Base-by-base conservation (phyloP, 2,329 filamentous ascomycete species). In the Fusarium poae region DNA sequence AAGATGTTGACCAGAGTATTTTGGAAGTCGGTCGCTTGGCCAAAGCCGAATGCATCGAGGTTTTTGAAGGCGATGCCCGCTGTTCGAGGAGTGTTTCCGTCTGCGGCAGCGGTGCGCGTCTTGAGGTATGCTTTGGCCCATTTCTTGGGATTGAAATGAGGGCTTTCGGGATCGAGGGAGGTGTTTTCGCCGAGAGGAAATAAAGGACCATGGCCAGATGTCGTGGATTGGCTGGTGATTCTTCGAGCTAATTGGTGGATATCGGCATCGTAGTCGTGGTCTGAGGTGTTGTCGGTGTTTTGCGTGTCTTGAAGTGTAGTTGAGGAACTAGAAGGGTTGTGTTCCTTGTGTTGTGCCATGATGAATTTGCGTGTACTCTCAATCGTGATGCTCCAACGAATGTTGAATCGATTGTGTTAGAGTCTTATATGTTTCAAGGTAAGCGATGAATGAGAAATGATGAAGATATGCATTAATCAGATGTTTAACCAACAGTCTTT, bases 1-100 rank as follows among this genome's bases (percentile, higher is more conserved):
- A 83, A 84, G 42, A 88, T 78, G 67, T 89, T 89, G 46, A 78
- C 79, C 30, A 90, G 84, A 55, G 88, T 84, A 79, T 88, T 88
- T 72, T 92, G 90, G 75, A 89, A 92, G 76, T 92, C 89, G 0
- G 89, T 90, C 0, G 85, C 82, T 37, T 84, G 84, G 16, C 89
- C 89, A 71, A 85, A 91, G 12, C 89, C 89, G 70, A 87, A 87
- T 2, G 90, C 87, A 65, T 85, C 89, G 45, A 92, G 80, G 70
- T 91, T 84, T 74, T 85, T 84, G 78, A 89, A 92, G 20, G 84
- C 82, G n/a, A 92, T 82, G 18, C 89, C 89, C 0, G 86, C 83
- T 10, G 85, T 86, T 65, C 89, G 85, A 72, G 86, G 86, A 13
- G 78, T 76, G 66, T 81, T 81, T 34, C 85, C 88, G 61, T 85